phyloP scores from a whole-genome alignment of 768 basidiomycete species.

The Tremella yokohamensis region DNA sequence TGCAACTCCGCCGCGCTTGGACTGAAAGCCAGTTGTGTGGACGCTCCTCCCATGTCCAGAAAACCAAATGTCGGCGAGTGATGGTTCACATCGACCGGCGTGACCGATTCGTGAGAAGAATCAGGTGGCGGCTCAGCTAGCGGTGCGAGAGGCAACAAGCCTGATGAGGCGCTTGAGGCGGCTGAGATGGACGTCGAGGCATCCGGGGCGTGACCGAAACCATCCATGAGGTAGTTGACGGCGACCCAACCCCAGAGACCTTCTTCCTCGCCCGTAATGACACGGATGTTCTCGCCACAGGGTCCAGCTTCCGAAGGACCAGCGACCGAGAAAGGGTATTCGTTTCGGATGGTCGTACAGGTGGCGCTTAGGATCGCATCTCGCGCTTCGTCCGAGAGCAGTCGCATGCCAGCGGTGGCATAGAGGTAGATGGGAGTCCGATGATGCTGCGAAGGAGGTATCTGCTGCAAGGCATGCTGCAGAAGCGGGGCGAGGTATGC shows the following conservation, averaged over 20 bases:
- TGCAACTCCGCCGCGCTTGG: conserved; percentile 62
- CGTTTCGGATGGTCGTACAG: conserved; percentile 68
- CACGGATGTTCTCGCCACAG: conserved; percentile 86
- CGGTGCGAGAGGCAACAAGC: conserved; percentile 33
- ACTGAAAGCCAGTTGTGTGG: conserved; percentile 97
- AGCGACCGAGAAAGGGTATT: conserved; percentile 77
- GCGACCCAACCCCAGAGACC: conserved; percentile 98
- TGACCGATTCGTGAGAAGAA: conserved; percentile 35
- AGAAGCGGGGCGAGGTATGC: conserved; percentile 77
- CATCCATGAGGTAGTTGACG: conserved; percentile 98
- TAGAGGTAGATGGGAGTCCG: conserved; percentile 89
- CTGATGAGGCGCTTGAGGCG: conserved; percentile 6
- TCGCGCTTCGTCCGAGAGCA: conserved; percentile 68
- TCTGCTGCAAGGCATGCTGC: conserved; percentile 70
- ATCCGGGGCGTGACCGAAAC: conserved; percentile 59
- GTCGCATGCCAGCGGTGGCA: conserved; percentile 96
- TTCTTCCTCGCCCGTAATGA: conserved; percentile 97
- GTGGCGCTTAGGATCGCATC: conserved; percentile 68
- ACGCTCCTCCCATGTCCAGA: conserved; percentile 98
- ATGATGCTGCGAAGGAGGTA: conserved; percentile 78
- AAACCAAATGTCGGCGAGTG: conserved; percentile 89
- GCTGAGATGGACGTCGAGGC: conserved; percentile 5
- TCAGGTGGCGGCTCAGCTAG: conserved; percentile 37
- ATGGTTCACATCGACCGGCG: conserved; percentile 49
- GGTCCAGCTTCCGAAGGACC: conserved; percentile 65